A percentile compares a stretch with the other conserved stretches of the same genome.
Conservation (phyloP, 352 stramenopile species). For the Pythium phragmiticola region DNA sequence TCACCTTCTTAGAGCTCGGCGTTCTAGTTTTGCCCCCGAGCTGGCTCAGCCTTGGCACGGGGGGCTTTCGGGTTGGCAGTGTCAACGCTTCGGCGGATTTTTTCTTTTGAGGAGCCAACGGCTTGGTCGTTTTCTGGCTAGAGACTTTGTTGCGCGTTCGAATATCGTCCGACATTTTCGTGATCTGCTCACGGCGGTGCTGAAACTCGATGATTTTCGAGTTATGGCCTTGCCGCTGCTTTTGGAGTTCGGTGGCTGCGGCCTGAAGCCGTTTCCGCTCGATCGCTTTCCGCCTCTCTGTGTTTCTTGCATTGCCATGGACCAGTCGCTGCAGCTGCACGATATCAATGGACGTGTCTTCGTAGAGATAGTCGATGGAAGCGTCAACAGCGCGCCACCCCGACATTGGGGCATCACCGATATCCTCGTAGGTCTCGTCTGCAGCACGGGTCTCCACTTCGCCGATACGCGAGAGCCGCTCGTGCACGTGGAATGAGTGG, state of each 20-base stretch:
- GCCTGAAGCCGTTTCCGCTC: conserved; percentile 43
- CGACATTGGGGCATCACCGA: not conserved
- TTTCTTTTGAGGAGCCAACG: not conserved
- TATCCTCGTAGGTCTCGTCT: not conserved
- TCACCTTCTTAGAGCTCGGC: conserved; percentile 8
- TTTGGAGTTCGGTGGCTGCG: conserved; percentile 43
- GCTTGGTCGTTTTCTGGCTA: not conserved
- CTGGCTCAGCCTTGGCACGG: conserved; percentile 52
- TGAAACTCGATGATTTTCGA: conserved; percentile 30
- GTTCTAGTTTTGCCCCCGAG: conserved; percentile 6
- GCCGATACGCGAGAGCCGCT: not conserved
- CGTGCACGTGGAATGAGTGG: conserved; percentile 13
- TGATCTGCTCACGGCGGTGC: conserved; percentile 41
- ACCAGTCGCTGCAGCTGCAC: conserved; percentile 43
- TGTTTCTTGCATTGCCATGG: conserved; percentile 24
- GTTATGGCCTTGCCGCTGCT: conserved; percentile 31
- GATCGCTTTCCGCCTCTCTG: conserved; percentile 41
- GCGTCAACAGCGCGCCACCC: conserved; percentile 43
- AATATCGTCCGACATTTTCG: conserved; percentile 56
- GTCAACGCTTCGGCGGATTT: not conserved
- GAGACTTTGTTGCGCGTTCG: conserved; percentile 42
- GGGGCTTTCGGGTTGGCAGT: conserved; percentile 38
- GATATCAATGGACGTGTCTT: conserved; percentile 49
- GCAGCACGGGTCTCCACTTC: not conserved
- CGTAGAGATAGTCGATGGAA: conserved; percentile 60